Conservation (phyloP, 2,329 filamentous ascomycete genomes). For the Aureobasidium zeae region DNA sequence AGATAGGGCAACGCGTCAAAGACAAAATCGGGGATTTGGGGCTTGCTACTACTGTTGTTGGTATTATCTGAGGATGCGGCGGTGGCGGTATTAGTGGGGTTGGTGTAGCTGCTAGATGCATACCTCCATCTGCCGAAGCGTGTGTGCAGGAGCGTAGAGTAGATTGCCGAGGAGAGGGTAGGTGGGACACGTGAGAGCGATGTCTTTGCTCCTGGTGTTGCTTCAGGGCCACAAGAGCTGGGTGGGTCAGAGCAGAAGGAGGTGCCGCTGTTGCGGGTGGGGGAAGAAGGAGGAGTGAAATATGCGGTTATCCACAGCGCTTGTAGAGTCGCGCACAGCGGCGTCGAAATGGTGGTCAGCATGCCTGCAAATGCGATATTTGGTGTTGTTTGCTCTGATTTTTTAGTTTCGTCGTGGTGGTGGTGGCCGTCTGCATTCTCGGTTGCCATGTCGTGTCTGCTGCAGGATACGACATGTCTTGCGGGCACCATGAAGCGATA, state of each 20-base stretch:
- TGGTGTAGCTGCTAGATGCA: conserved; percentile 51
- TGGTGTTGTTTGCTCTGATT: conserved; percentile 23
- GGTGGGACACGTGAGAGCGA: conserved; percentile 32
- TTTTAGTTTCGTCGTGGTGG: too few relatives aligned
- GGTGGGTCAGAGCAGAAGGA: too few relatives aligned
- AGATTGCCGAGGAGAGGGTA: conserved; percentile 33
- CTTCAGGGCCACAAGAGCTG: too few relatives aligned
- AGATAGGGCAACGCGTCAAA: conserved; percentile 69
- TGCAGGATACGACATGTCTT: too few relatives aligned
- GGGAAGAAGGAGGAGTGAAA: conserved; percentile 30
- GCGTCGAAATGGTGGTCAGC: conserved; percentile 30
- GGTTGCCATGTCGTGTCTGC: too few relatives aligned
- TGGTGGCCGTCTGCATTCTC: too few relatives aligned
- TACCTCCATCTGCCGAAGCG: conserved; percentile 64
- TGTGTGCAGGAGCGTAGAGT: conserved; percentile 48
- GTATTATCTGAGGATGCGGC: too few relatives aligned
- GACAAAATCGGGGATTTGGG: conserved; percentile 62
- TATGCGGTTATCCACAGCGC: conserved; percentile 49
- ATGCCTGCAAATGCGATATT: conserved; percentile 36
- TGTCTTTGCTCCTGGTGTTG: too few relatives aligned
- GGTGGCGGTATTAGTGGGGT: too few relatives aligned
- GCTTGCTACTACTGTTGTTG: too few relatives aligned
- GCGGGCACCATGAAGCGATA: conserved; percentile 38
- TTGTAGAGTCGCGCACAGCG: conserved; percentile 33
- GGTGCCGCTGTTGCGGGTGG: too few relatives aligned